A percentile compares a stretch with the other conserved stretches of the same genome.
These are phyloP conservation scores for Arthroderma uncinatum DNA, from an alignment of 2,329 filamentous ascomycete species.

Conservation along the genomic window DNA sequence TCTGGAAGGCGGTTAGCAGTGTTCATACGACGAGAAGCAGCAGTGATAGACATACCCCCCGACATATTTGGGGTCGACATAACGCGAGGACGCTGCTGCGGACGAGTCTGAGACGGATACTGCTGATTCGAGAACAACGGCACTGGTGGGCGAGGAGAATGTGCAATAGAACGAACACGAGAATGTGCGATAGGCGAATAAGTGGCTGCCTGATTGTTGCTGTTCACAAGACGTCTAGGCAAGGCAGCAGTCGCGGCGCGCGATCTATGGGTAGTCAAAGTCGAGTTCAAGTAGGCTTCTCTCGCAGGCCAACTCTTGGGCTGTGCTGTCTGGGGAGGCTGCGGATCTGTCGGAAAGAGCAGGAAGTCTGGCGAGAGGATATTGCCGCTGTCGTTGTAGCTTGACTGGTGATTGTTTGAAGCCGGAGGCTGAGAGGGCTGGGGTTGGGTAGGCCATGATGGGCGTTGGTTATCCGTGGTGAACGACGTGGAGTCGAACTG, in stretches of 20 bases:
- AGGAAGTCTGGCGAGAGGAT: conserved; percentile 33
- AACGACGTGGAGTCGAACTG: conserved; percentile 37
- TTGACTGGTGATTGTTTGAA: conserved; percentile 23
- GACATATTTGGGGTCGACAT: too few species aligned
- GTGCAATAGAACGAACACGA: not conserved
- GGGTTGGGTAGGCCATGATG: conserved; percentile 39
- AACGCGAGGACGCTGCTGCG: not conserved
- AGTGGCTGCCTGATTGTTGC: too few species aligned
- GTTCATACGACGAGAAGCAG: not conserved
- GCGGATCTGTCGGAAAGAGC: conserved; percentile 27
- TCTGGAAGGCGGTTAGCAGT: not conserved
- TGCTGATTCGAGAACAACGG: not conserved
- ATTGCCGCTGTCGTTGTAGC: conserved; percentile 19
- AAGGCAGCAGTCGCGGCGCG: too few species aligned
- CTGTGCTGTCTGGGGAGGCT: conserved; percentile 4
- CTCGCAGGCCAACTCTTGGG: not conserved
- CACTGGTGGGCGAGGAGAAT: not conserved
- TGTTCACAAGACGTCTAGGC: too few species aligned
- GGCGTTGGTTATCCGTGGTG: conserved; percentile 39
- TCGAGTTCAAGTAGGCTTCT: too few species aligned
- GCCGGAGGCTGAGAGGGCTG: conserved; percentile 34
- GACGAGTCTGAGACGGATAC: not conserved
- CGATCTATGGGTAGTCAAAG: too few species aligned
- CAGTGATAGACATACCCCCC: not conserved
- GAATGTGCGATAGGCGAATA: not conserved